Evolutionary conservation across 1,284 basidiomycete genomes (phyloP), one percentile per base, ranked within the genome.

Genomic region (Austropuccinia psidii): DNA sequence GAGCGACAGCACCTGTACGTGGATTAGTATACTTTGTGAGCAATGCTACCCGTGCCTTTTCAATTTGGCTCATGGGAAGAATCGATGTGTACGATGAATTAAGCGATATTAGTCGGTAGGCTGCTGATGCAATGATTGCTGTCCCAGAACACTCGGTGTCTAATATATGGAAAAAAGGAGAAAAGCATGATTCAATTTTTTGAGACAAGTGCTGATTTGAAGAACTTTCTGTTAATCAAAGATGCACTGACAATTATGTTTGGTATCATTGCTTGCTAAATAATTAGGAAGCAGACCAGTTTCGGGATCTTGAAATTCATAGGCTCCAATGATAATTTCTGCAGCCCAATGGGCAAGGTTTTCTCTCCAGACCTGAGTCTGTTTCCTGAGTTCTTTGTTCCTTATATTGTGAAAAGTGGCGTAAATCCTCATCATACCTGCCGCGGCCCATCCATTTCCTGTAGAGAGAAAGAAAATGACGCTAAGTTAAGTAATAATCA

Each of bases 351-450:
- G 29, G 11, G 33, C 69, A 37, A 73, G 43, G 45, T 73, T 58
- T 24, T 58, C 33, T 62, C 35, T 61, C 69, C 69, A 73, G n/a
- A 39, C 41, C 33, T 27, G 21, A 4, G 69, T 54, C 7, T 52
- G 33, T n/a, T 73, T 37, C 13, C 24, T 43, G 3, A 73, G 57
- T 24, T 52, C 37, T 31, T 31, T 9, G 21, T 73, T 49, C 33
- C 45, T 70, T 0, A 89, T 89, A 68, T 86, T 83, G 75, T 85
- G 82, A 72, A 92, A 87, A 4, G 89, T 90, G 0, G 85, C 87
- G 1, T 89, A 82, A 0, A 92, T 90, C 27, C 90, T 87, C 5
- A 90, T 83, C 85, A 92, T 92, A 0, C 91, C 91, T 4, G 88
- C 89, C 0, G 89, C 87, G 0, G 88, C 91, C 91, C 91, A 93